phyloP scores from a whole-genome alignment of 768 basidiomycete species.

The Rhizopogon vesiculosus region DNA sequence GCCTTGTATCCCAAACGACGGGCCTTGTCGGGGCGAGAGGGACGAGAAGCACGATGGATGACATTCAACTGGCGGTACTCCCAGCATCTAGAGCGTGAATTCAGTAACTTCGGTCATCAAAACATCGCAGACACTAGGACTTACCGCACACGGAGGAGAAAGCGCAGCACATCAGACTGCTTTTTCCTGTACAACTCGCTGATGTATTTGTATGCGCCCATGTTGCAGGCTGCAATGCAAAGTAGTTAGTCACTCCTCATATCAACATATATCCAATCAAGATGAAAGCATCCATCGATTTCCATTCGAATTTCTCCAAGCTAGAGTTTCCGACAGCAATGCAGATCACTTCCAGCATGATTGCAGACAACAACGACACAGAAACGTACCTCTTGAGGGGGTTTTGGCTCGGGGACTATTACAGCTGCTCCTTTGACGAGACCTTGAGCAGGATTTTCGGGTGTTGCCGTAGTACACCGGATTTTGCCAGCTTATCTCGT shows the following conservation, averaged over 20 bases:
- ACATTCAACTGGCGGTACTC: conserved; percentile 98
- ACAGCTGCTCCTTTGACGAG: conserved; percentile 1
- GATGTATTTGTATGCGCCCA: conserved; percentile 96
- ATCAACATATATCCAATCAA: conserved; percentile 9
- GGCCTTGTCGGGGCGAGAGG: conserved; percentile 98
- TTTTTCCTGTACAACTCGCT: conserved; percentile 98
- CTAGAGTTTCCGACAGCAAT: neutral
- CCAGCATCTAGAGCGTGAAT: conserved; percentile 67
- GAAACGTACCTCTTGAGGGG: conserved; percentile 24
- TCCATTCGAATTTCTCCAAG: neutral
- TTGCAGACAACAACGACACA: neutral
- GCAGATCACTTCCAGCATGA: neutral
- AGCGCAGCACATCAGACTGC: conserved; percentile 95
- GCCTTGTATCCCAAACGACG: conserved; percentile 99
- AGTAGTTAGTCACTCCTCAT: conserved; percentile 12
- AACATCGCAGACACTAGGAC: conserved; percentile 17
- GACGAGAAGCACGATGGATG: conserved; percentile 96
- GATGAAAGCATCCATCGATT: conserved; percentile 4
- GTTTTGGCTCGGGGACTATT: conserved; percentile 12
- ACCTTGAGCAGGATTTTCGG: conserved; percentile 9
- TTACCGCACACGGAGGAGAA: conserved; percentile 93
- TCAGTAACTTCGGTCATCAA: conserved; percentile 1
- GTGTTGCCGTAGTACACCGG: conserved; percentile 16
- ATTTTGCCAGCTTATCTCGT: conserved; percentile 6
- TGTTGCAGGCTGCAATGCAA: conserved; percentile 43